Conservation (phyloP, 495 filamentous ascomycete species). For the Poronia punctata region DNA sequence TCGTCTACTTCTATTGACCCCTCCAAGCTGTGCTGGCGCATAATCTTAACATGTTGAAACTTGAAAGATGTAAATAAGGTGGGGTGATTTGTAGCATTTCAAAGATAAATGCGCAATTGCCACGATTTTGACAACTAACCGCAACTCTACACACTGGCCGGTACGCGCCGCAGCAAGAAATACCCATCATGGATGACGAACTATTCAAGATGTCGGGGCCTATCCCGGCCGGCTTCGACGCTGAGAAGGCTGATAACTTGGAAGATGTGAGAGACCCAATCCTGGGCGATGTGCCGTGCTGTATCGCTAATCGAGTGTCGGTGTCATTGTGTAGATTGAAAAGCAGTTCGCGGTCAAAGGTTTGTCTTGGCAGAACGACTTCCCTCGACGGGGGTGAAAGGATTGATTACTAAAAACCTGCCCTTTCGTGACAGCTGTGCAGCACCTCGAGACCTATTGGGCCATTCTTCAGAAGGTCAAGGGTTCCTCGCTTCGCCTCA, state of each 20-base stretch:
- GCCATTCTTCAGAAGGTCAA: slow-evolving; percentile 81
- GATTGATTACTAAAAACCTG: not conserved
- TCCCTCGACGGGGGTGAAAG: too few relatives aligned
- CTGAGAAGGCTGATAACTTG: slow-evolving; percentile 41
- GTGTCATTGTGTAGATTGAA: slow-evolving; percentile 64
- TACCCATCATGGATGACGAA: slow-evolving; percentile 20
- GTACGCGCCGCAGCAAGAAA: too few relatives aligned
- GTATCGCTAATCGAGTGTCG: not conserved
- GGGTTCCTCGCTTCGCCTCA: slow-evolving; percentile 80
- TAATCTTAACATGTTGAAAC: too few relatives aligned
- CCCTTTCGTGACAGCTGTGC: slow-evolving; percentile 54
- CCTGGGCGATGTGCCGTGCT: not conserved
- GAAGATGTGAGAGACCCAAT: slow-evolving; percentile 34
- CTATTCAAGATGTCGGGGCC: slow-evolving; percentile 22
- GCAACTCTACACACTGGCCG: too few relatives aligned
- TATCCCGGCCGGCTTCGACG: slow-evolving; percentile 36
- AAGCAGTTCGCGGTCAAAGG: slow-evolving; percentile 99
- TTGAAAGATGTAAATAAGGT: too few relatives aligned
- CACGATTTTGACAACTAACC: too few relatives aligned
- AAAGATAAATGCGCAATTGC: too few relatives aligned
- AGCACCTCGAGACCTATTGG: slow-evolving; percentile 97
- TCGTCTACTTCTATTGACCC: too few relatives aligned
- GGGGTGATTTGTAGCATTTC: too few relatives aligned
- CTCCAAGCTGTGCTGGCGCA: too few relatives aligned
- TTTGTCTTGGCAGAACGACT: slow-evolving; percentile 26